These are phyloP conservation scores for Solanum rostratum DNA, from an alignment of 257 asterid genomes.

Conservation along the genomic window DNA sequence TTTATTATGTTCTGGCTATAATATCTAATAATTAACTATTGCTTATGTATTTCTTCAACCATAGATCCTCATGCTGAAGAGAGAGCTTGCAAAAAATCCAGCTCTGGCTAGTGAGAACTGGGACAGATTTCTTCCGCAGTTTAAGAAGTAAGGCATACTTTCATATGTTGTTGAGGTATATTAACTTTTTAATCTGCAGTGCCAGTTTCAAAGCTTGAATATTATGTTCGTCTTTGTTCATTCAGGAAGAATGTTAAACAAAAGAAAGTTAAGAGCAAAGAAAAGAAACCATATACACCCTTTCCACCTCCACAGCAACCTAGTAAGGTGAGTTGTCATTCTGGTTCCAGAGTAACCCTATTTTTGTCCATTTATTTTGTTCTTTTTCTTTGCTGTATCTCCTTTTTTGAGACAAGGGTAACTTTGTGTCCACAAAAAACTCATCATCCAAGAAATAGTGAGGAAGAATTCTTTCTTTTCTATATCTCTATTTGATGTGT, in stretches of 20 bases:
- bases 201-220: background rate
- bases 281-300: slow-evolving; percentile 83
- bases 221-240: background rate
- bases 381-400: no score
- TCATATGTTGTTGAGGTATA: background rate
- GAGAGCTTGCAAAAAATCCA: slow-evolving; percentile 88
- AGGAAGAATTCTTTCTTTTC: background rate
- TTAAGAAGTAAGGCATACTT: slow-evolving; percentile 49
- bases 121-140: slow-evolving; percentile 86
- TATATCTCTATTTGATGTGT: background rate
- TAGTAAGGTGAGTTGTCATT: slow-evolving; percentile 55
- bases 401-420: no score
- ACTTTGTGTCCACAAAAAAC: no score
- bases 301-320: slow-evolving; percentile 98
- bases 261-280: slow-evolving; percentile 69
- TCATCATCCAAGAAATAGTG: no score
- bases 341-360: background rate
- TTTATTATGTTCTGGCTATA: background rate
- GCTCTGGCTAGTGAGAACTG: slow-evolving; percentile 80
- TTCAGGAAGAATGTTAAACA: slow-evolving; percentile 86
- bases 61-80: slow-evolving; percentile 74
- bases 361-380: background rate
- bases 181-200: background rate
- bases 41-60: background rate
- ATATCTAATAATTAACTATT: slow-evolving; percentile 9